Conservation (phyloP, 352 stramenopile genomes). For the Globisporangium canariense region DNA sequence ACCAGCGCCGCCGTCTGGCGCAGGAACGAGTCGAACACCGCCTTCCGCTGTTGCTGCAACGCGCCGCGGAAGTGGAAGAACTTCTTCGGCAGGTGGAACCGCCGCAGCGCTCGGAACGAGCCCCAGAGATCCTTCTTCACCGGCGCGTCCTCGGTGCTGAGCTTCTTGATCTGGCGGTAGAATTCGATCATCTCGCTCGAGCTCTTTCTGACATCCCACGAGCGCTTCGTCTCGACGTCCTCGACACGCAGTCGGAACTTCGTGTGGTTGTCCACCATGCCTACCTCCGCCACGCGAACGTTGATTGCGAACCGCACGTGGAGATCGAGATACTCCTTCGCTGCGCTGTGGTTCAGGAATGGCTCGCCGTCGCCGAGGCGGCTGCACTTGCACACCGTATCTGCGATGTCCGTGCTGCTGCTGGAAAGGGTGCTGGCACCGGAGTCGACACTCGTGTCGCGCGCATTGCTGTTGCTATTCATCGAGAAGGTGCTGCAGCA, state of each 20-base stretch:
- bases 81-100: constrained; percentile 51
- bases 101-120: constrained; percentile 42
- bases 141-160: constrained; percentile 46
- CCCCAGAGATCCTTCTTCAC: constrained; percentile 55
- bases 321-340: constrained; percentile 44
- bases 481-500: constrained; percentile 19
- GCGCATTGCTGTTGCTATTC: not conserved
- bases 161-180: constrained; percentile 53
- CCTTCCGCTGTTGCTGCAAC: constrained; percentile 48
- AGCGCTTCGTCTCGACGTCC: constrained; percentile 51
- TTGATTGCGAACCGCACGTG: constrained; percentile 42
- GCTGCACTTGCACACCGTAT: not conserved
- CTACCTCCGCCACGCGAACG: constrained; percentile 43
- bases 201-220: constrained; percentile 56
- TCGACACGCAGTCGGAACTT: constrained; percentile 47
- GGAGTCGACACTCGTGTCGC: not conserved
- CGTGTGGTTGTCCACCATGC: constrained; percentile 28
- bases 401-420: not conserved
- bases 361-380: constrained; percentile 12
- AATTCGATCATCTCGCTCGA: constrained; percentile 61
- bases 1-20: constrained; percentile 59
- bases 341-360: constrained; percentile 26
- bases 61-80: constrained; percentile 51
- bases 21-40: constrained; percentile 71
- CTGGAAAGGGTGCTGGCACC: not conserved